Conservation (phyloP, 2,329 filamentous ascomycete species). For the Polychaeton citri region DNA sequence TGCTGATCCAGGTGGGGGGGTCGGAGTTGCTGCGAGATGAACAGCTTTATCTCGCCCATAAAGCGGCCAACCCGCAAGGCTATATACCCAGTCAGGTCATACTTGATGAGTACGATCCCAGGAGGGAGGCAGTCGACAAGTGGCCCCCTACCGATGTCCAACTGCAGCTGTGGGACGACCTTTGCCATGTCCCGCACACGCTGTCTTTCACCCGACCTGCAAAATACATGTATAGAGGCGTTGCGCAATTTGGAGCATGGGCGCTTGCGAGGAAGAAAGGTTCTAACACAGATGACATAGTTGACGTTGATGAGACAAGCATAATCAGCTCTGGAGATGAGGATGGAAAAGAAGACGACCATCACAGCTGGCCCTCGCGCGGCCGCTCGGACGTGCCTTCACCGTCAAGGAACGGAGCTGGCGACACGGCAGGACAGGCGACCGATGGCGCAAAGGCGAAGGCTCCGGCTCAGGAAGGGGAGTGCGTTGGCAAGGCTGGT, state of each 20-base stretch:
- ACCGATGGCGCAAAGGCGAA: too few relatives aligned
- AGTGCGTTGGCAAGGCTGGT: conserved; percentile 66
- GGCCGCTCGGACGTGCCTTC: not conserved
- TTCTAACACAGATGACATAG: conserved; percentile 57
- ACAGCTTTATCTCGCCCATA: conserved; percentile 89
- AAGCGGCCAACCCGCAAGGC: conserved; percentile 68
- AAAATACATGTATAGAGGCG: conserved; percentile 87
- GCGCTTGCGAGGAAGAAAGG: conserved; percentile 72
- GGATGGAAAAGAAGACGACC: not conserved
- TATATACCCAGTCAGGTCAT: conserved; percentile 58
- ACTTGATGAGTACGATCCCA: conserved; percentile 49
- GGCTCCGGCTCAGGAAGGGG: not conserved
- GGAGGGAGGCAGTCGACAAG: conserved; percentile 39
- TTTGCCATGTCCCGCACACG: conserved; percentile 85
- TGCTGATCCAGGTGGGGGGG: conserved; percentile 76
- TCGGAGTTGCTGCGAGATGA: conserved; percentile 86
- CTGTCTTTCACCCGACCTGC: conserved; percentile 93
- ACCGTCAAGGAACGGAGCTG: too few relatives aligned
- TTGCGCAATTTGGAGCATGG: conserved; percentile 91
- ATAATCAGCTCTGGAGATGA: conserved; percentile 48
- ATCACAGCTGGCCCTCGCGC: not conserved
- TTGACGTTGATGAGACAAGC: conserved; percentile 65
- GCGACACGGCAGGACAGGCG: too few relatives aligned
- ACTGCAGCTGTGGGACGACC: conserved; percentile 87
- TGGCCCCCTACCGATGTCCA: conserved; percentile 84